phyloP scores from a whole-genome alignment of 2,329 filamentous ascomycete species.

The Arachnomyces sp. region DNA sequence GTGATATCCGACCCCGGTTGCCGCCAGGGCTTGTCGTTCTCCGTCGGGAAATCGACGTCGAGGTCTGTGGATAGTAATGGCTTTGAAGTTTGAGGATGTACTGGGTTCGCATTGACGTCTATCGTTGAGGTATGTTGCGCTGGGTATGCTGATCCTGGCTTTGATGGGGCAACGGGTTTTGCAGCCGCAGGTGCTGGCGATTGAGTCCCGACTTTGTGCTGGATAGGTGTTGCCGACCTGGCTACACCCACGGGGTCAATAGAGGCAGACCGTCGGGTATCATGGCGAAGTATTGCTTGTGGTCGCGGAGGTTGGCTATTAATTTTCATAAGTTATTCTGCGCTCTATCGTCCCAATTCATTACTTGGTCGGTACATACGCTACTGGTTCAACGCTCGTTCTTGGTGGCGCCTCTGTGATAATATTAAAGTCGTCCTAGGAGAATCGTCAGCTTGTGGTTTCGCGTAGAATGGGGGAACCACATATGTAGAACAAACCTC shows the following conservation, averaged over 20 bases:
- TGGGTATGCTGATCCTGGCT: slow-evolving; percentile 57
- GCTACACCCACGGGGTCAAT: slow-evolving; percentile 22
- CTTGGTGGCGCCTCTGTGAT: slow-evolving; percentile 41
- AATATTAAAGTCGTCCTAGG: slow-evolving; percentile 42
- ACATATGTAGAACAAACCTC: slow-evolving; percentile 23
- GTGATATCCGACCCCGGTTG: slow-evolving; percentile 88
- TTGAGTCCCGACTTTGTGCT: slow-evolving; percentile 21
- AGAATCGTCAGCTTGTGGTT: slow-evolving; percentile 9
- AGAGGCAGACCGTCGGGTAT: slow-evolving; percentile 26
- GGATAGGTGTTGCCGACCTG: slow-evolving; percentile 29
- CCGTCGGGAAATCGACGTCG: slow-evolving; percentile 61
- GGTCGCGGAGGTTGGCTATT: slow-evolving; percentile 32
- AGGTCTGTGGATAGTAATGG: slow-evolving; percentile 75
- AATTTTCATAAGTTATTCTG: slow-evolving; percentile 13
- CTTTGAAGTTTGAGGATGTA: slow-evolving; percentile 64
- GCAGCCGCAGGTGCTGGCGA: slow-evolving; percentile 24
- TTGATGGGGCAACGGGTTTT: slow-evolving; percentile 34
- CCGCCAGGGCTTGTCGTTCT: slow-evolving; percentile 85
- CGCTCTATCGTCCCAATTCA: slow-evolving; percentile 9
- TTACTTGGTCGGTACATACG: slow-evolving; percentile 24
- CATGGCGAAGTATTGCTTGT: slow-evolving; percentile 29
- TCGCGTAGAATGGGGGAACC: background rate
- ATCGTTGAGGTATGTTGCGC: slow-evolving; percentile 67
- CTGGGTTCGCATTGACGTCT: slow-evolving; percentile 73
- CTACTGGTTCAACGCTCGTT: slow-evolving; percentile 27